These are phyloP conservation scores for Tagetes erecta DNA, from an alignment of 129 eudicot genomes.

Conservation along the genomic window DNA sequence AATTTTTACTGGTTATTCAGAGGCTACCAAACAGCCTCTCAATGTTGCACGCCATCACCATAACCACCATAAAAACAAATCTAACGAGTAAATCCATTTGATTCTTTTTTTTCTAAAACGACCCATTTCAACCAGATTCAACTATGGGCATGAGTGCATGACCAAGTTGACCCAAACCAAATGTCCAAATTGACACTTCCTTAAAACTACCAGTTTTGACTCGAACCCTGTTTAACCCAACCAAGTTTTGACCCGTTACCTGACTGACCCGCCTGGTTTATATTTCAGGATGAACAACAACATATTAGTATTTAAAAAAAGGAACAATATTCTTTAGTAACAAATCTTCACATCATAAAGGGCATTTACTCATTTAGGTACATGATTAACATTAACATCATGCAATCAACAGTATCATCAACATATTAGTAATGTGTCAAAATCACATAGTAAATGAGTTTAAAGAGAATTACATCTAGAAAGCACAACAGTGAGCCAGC, in stretches of 20 bases:
- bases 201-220: neutral
- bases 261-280: neutral
- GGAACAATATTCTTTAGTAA: neutral
- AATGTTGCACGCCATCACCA: neutral
- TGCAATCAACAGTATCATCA: neutral
- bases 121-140: neutral
- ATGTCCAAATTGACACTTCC: neutral
- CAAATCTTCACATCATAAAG: neutral
- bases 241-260: neutral
- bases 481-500: slow-evolving; percentile 94
- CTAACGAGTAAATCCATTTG: neutral
- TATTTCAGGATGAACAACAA: no score
- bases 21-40: neutral
- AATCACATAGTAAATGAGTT: neutral
- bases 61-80: neutral
- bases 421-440: neutral
- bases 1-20: no score
- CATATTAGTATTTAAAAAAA: no score
- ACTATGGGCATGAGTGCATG: neutral
- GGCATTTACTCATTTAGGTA: no score
- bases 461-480: slow-evolving; percentile 54
- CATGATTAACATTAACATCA: neutral
- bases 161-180: neutral
- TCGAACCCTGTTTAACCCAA: neutral
- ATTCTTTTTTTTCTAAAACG: neutral